Conservation (phyloP, 2,329 filamentous ascomycete genomes). For the Aureobasidium pullulans region DNA sequence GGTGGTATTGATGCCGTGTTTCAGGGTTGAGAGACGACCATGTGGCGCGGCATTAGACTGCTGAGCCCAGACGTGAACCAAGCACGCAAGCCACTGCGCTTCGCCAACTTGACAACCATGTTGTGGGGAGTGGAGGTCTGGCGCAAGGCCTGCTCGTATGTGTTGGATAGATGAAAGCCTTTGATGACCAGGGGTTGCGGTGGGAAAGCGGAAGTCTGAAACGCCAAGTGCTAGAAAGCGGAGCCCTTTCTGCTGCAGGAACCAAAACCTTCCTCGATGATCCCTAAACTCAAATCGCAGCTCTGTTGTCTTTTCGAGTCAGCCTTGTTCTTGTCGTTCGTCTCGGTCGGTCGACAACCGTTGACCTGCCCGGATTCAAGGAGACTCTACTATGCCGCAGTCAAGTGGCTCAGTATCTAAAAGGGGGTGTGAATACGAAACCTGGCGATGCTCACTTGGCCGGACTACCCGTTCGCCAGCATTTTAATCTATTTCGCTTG, state of each 20-base stretch:
- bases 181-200: constrained; percentile 3
- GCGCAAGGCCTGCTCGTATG: neutral
- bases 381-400: neutral
- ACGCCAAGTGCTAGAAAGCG: constrained; percentile 7
- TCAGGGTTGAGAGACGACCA: constrained; percentile 2
- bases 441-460: neutral
- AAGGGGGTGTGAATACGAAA: neutral
- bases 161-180: constrained; percentile 1
- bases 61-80: neutral
- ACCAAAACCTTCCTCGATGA: constrained; percentile 1
- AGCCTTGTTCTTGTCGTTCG: neutral
- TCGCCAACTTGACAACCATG: neutral
- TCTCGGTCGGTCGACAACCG: neutral
- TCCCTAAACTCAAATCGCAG: constrained; percentile 3
- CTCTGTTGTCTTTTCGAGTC: neutral
- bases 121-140: neutral
- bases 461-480: neutral
- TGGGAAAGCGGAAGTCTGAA: constrained; percentile 7
- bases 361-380: neutral
- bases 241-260: constrained; percentile 6
- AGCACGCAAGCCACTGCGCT: constrained; percentile 4
- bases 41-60: neutral
- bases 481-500: constrained; percentile 5
- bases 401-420: neutral
- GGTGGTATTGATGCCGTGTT: constrained; percentile 4